Evolutionary conservation across 116 monocot genomes (phyloP).

Genomic region (Dioscorea cayenensis): DNA sequence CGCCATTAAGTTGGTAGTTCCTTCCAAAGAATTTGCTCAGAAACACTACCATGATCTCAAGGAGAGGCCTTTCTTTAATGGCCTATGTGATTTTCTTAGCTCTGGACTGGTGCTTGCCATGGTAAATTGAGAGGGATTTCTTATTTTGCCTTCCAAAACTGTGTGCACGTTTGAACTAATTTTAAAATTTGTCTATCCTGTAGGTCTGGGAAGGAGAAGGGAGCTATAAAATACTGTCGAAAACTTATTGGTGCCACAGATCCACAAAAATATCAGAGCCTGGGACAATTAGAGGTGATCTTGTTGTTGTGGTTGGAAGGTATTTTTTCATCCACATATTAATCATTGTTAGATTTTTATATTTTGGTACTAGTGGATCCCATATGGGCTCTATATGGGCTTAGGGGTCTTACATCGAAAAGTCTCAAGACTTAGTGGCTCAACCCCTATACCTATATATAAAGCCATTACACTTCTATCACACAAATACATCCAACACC

Average conservation of each 20-base stretch:
- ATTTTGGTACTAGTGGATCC: too few species aligned
- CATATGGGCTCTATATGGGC: too few species aligned
- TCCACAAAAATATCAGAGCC: conserved; percentile 94
- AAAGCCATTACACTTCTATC: too few species aligned
- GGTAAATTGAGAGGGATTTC: conserved; percentile 31
- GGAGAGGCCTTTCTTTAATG: conserved; percentile 88
- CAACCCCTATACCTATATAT: too few species aligned
- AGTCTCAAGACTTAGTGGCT: too few species aligned
- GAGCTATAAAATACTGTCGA: conserved; percentile 91
- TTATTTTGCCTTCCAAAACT: not conserved
- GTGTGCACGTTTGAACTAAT: too few species aligned
- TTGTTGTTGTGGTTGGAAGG: conserved; percentile 97
- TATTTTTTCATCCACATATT: conserved; percentile 7
- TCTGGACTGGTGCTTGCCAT: conserved; percentile 91
- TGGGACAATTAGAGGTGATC: conserved; percentile 90
- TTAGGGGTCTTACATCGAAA: too few species aligned
- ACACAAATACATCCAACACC: too few species aligned
- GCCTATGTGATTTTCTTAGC: conserved; percentile 86
- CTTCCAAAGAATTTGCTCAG: conserved; percentile 82
- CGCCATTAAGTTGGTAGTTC: conserved; percentile 76
- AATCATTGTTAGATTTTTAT: too few species aligned
- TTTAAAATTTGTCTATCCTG: not conserved
- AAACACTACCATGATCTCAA: conserved; percentile 97
- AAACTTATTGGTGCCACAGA: conserved; percentile 97
- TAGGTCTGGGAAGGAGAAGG: conserved; percentile 99